phyloP scores from a whole-genome alignment of 2,329 filamentous ascomycete genomes.

The Claviceps humidiphila region DNA sequence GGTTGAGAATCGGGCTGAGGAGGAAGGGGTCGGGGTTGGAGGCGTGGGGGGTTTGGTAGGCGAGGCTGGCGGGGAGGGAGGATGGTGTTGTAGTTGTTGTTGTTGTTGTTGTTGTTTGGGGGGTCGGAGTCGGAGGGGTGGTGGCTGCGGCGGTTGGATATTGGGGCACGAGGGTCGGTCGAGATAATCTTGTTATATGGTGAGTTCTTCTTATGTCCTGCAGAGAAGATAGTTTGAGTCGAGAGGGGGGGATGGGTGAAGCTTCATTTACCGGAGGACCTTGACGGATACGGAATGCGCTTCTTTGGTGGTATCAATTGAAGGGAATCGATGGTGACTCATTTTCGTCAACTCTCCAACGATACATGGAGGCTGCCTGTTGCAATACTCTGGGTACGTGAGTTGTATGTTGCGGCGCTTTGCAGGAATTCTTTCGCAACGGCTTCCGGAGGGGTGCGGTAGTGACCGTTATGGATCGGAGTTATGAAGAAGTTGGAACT shows the following conservation, averaged over 20 bases:
- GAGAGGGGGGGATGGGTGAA: neutral
- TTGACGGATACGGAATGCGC: slow-evolving; percentile 69
- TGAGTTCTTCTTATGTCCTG: neutral
- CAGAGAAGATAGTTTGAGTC: neutral
- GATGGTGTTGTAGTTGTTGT: neutral
- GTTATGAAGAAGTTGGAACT: neutral
- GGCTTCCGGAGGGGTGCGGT: too few species aligned
- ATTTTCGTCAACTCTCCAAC: slow-evolving; percentile 19
- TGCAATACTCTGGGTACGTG: neutral
- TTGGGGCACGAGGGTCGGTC: slow-evolving; percentile 62
- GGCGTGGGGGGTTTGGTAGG: slow-evolving; percentile 39
- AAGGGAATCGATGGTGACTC: slow-evolving; percentile 46
- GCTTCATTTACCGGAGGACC: slow-evolving; percentile 45
- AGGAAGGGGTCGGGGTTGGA: slow-evolving; percentile 43
- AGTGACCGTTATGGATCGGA: neutral
- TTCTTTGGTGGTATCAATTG: slow-evolving; percentile 51
- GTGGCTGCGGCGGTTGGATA: slow-evolving; percentile 42
- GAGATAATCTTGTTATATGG: slow-evolving; percentile 52
- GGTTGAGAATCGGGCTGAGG: slow-evolving; percentile 56
- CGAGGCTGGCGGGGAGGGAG: slow-evolving; percentile 52
- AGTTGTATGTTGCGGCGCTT: neutral
- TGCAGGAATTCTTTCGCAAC: neutral
- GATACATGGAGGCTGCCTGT: neutral
- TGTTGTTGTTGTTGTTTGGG: slow-evolving; percentile 18
- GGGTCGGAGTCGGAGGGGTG: slow-evolving; percentile 32